Base-by-base conservation (phyloP, 331 rosid genomes). In the Ulmus americana region DNA sequence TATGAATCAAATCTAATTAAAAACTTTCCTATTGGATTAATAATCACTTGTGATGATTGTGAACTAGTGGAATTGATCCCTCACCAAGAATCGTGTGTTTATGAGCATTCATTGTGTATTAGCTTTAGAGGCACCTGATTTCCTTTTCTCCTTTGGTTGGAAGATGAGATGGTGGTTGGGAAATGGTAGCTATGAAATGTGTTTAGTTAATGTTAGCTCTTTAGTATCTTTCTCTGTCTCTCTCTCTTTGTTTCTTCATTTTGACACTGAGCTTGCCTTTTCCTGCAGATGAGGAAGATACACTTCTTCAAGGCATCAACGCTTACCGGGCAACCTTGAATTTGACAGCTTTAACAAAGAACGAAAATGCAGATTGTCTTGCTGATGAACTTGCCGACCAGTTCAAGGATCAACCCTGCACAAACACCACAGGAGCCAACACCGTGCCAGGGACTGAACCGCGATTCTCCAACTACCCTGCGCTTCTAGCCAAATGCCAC, bases 361-460 rank as follows among this genome's bases (percentile, higher is more conserved):
- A 79, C 6, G 73, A 81, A 15, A 83, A 91, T 55, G 97, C 97
- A 49, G 86, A 73, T 54, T 92, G 96, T 75, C 81, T 92, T 12
- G 97, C 97, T 11, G 81, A 83, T 47, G 46, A 79, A 77, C 69
- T 92, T 14, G 90, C 97, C 45, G 90, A 81, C 28, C 89, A 91
- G 72, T 88, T 91, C 80, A 87, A 88, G 85, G 54, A 72, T 7
- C 87, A 81, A 76, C 87, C 87, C 39, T 88, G 97, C 59, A 88
- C 96, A 64, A 91, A 91, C 80, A 68, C 88, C 48, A 91, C 96
- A 14, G 97, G 97, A 43, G 78, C 97, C 68, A 88, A 88, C 82
- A 88, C 96, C 0, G 85, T 91, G 47, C 86, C 86, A 45, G 97
- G 97, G 69, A 88, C 90, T 1, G 97, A 91, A 66, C 87, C 97